Evolutionary conservation across 257 asterid species (phyloP).

Genomic region (Leptodermis oblonga): DNA sequence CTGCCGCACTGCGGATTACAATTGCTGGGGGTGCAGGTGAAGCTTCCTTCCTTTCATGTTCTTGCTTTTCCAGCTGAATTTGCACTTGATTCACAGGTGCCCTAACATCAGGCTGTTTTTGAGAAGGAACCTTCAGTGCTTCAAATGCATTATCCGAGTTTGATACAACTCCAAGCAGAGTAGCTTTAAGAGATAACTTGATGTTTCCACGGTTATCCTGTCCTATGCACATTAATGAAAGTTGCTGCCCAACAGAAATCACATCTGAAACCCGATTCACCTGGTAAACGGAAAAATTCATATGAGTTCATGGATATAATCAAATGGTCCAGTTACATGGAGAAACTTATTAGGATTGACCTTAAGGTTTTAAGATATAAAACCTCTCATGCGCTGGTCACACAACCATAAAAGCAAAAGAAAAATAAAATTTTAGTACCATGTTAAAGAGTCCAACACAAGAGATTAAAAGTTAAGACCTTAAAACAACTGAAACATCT

Average conservation of each 20-base stretch:
- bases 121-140: slow-evolving; percentile 26
- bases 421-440: background rate
- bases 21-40: slow-evolving; percentile 37
- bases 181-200: slow-evolving; percentile 86
- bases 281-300: slow-evolving; percentile 37
- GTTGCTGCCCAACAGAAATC: slow-evolving; percentile 69
- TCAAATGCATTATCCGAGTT: slow-evolving; percentile 23
- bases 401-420: background rate
- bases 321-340: slow-evolving; percentile 1
- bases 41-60: slow-evolving; percentile 21
- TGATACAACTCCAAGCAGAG: slow-evolving; percentile 37
- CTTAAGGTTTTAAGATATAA: background rate
- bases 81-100: slow-evolving; percentile 30
- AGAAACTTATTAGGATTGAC: background rate
- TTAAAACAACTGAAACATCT: background rate
- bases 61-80: slow-evolving; percentile 38
- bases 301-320: background rate
- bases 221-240: slow-evolving; percentile 82
- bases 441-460: background rate
- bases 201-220: slow-evolving; percentile 85
- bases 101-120: slow-evolving; percentile 33
- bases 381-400: background rate
- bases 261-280: slow-evolving; percentile 78
- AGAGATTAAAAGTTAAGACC: background rate
- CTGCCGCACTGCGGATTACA: slow-evolving; percentile 80